Evolutionary conservation across 257 asterid species (phyloP), one percentile per base, ranked within the genome.

Genomic region (Cinchona pubescens): DNA sequence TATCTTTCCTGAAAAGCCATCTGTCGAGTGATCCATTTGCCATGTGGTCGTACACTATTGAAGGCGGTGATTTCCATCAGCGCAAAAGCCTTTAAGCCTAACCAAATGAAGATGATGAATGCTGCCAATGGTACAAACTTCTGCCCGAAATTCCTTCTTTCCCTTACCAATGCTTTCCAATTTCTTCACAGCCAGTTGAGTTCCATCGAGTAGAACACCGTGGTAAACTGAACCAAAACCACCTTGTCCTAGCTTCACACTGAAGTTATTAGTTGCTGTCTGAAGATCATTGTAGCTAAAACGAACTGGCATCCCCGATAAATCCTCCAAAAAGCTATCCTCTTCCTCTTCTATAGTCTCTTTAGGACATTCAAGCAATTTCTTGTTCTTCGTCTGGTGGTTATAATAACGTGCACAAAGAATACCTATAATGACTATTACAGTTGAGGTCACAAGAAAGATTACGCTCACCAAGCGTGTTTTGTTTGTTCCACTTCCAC

Each of bases 111-210:
- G 81, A 60, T 95, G 99, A 70, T 92, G 99, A 76, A 95, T 92
- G 92, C 96, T 95, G 30, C 99, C 99, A 34, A 95, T 95, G 82
- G 89, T 91, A 82, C 98, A 88, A 69, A 92, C 99, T 81, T 92
- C 99, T 3, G 99, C 96, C 0, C 98, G 92, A n/a, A 95, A 95
- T 75, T 95, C 99, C 34, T 95, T 95, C 92, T 92, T 92, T 42
- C 99, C 99, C 72, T 92, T 98, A 3, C 98, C 97, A 21, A 92
- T 83, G 7, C 97, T 96, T 87, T 95, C 99, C 83, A 95, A 71
- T 77, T 95, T 78, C 79, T 95, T 95, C 79, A 92, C 98, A 34
- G 99, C 98, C 45, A 95, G 3, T 4, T 61, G 88, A 19, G 87
- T 81, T 18, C 99, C 99, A 69, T 95, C 98, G 0, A 82, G 88